phyloP scores from a whole-genome alignment of 139 green algal species.

The Chlamydomonas sphaeroides region DNA sequence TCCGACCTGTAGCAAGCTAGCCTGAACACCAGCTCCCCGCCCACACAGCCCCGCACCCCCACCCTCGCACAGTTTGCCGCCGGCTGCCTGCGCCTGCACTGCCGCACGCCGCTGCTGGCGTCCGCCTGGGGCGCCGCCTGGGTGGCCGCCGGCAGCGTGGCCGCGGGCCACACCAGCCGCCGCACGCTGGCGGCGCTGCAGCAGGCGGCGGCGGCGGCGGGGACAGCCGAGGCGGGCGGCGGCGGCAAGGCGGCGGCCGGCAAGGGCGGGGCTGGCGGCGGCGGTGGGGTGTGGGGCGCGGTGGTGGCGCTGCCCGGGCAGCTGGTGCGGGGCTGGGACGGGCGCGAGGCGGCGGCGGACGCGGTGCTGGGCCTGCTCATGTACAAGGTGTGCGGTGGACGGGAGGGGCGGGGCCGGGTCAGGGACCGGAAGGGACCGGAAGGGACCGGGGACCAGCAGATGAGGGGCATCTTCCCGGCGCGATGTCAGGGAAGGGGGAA shows the following conservation, averaged over 20 bases:
- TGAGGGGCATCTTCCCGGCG: no score
- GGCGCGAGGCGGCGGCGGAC: slow-evolving; percentile 18
- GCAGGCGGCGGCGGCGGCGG: neutral
- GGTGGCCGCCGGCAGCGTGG: neutral
- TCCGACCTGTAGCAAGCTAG: no score
- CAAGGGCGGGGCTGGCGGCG: neutral
- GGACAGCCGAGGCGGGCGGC: no score
- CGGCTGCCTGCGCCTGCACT: slow-evolving; percentile 18
- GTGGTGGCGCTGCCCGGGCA: neutral
- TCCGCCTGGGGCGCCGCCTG: neutral
- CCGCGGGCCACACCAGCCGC: slow-evolving; percentile 21
- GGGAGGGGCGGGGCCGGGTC: no score
- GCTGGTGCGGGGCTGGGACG: neutral
- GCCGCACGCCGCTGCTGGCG: slow-evolving; percentile 25
- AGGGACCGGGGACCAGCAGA: no score
- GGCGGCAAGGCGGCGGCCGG: neutral
- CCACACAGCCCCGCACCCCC: neutral
- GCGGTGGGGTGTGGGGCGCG: neutral
- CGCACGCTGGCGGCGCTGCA: slow-evolving; percentile 24
- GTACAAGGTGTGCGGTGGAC: no score
- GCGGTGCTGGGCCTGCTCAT: neutral
- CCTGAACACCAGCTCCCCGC: neutral
- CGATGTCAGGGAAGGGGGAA: no score
- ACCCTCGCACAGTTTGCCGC: neutral
- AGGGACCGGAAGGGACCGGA: no score